These are phyloP conservation scores for Stereocaulon alpinum DNA, from an alignment of 495 filamentous ascomycete species.

Conservation along the genomic window DNA sequence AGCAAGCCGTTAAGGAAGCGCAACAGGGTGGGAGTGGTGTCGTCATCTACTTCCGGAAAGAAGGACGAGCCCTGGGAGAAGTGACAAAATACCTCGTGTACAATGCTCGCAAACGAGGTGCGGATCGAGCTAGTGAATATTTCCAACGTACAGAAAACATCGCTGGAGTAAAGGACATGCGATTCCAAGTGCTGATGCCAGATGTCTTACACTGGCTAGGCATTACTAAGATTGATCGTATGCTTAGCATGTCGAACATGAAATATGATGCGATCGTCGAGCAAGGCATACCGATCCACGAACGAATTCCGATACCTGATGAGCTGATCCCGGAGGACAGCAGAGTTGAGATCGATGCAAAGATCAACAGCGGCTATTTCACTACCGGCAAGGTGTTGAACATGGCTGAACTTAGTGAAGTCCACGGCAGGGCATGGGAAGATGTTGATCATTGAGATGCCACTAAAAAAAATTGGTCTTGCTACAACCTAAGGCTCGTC, in stretches of 20 bases:
- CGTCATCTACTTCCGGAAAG: conserved; percentile 98
- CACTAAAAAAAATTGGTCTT: background rate
- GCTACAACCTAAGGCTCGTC: too few species aligned
- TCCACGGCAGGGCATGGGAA: conserved; percentile 82
- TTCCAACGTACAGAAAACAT: conserved; percentile 96
- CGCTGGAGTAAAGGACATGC: conserved; percentile 95
- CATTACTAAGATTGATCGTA: conserved; percentile 96
- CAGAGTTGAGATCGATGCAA: conserved; percentile 95
- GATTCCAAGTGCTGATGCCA: conserved; percentile 99
- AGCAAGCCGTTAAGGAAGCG: conserved; percentile 92
- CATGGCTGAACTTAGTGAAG: conserved; percentile 70
- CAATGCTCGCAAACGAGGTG: conserved; percentile 58
- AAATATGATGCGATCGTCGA: conserved; percentile 97
- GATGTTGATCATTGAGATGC: conserved; percentile 38
- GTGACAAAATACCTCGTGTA: conserved; percentile 97
- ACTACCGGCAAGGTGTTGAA: conserved; percentile 90
- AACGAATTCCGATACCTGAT: conserved; percentile 89
- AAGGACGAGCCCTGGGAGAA: conserved; percentile 83
- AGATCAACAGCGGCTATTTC: conserved; percentile 86
- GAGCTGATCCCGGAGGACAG: conserved; percentile 91
- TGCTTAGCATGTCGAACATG: conserved; percentile 99
- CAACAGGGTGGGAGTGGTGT: conserved; percentile 92
- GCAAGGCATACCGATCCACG: conserved; percentile 87
- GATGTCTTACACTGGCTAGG: conserved; percentile 92
- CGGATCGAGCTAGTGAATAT: conserved; percentile 71